Evolutionary conservation across 805 yeast genomes (phyloP).

Genomic region (Metschnikowia similis): DNA sequence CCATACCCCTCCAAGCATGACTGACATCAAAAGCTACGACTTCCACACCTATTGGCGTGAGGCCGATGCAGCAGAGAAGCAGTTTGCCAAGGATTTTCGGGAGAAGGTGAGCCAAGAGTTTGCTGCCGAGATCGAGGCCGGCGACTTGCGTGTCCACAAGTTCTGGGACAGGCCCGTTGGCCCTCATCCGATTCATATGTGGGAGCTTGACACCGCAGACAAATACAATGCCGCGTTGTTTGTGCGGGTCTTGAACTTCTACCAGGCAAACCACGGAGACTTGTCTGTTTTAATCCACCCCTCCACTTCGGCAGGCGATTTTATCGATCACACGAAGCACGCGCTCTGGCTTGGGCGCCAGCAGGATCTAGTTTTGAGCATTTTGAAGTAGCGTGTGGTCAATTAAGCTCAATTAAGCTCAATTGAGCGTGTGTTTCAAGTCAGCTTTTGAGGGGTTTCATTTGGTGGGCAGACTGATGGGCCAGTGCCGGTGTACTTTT

Average conservation of each 20-base stretch:
- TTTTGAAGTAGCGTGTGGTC: neutral
- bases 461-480: no score
- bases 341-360: constrained; percentile 59
- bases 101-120: constrained; percentile 39
- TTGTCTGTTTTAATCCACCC: constrained; percentile 57
- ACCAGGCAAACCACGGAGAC: constrained; percentile 48
- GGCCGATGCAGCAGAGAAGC: constrained; percentile 28
- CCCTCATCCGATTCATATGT: constrained; percentile 58
- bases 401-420: no score
- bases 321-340: constrained; percentile 47
- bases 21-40: constrained; percentile 35
- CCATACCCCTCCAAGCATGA: neutral
- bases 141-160: constrained; percentile 40
- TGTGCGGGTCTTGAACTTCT: constrained; percentile 44
- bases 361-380: constrained; percentile 11
- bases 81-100: constrained; percentile 34
- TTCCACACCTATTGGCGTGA: constrained; percentile 52
- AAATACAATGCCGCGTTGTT: constrained; percentile 37
- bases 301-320: constrained; percentile 35
- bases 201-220: constrained; percentile 47
- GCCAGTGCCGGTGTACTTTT: no score
- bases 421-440: no score
- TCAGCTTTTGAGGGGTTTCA: no score
- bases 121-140: constrained; percentile 37
- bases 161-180: constrained; percentile 50